Evolutionary conservation across 345 rosid genomes (phyloP), one percentile per base, ranked within the genome.

Genomic region (Euphorbia peplus): DNA sequence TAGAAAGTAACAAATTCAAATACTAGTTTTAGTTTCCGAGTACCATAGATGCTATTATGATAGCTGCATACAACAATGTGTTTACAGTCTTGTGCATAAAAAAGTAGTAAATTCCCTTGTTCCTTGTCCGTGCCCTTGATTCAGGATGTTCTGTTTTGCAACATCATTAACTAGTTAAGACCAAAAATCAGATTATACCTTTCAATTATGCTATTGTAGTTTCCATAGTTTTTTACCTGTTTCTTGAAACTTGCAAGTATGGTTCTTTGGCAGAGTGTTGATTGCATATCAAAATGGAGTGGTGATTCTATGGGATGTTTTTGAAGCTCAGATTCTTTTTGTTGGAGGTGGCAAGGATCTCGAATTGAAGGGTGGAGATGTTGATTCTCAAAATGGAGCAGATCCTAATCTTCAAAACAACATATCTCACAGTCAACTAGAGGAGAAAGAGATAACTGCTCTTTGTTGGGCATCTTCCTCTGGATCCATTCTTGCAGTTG

Each of bases 401-500:
- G 76, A 72, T 35, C 30, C 61, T 32, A 67, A 75, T 57, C 51
- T 56, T 54, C 78, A 83, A 59, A 80, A 78, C 48, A 77, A 68
- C 56, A 42, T 37, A 54, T 77, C 70, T 28, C 73, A 79, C 63
- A 56, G 75, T 70, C 84, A 82, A 46, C 78, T 59, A 44, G 72
- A 65, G 71, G 95, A 83, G 69, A 92, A 88, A 86, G 91, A 92
- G 81, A 90, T 92, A 78, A 84, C 84, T 81, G 83, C 95, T 71
- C 77, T 92, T 59, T 87, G 98, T 78, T 92, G 98, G 98, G 91
- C 92, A 70, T 86, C 95, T 41, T 64, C 82, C 56, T 80, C 82
- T 80, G 98, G 96, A 54, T 88, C 98, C 51, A 72, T 88, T 79
- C 87, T 90, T 73, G 93, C 93, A 19, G 95, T 87, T 64, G 98